Base-by-base conservation (phyloP, 345 rosid genomes). In the Populus tremula region DNA sequence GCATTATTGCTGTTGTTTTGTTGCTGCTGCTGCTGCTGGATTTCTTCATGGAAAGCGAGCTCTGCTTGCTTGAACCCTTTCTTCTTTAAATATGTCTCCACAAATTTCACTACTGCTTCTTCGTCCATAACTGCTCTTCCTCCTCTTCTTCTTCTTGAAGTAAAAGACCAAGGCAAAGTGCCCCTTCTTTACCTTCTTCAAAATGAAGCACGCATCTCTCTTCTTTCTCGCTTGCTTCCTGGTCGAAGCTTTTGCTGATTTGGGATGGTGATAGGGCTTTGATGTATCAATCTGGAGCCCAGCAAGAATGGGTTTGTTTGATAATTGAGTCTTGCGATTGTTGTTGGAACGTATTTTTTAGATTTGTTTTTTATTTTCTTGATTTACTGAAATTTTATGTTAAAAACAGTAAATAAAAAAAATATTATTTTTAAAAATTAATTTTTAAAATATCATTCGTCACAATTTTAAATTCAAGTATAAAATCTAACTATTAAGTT, bases 11-110 rank as follows among this genome's bases (percentile, higher is more conserved):
- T 80, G 66, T 86, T 83, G 80, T 73, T 90, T 7, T 83, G 61
- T 23, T 79, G 65, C 5, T 83, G 61, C 21, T 79, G 65, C 85
- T 83, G 81, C 71, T 89, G 88, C 12, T 89, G 94, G 81, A 89
- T 87, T 84, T 88, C 92, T 9, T 91, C 93, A 54, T 87, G 91
- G 82, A 86, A 88, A 49, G 87, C 87, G 45, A 76, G 85, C 80
- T 88, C 92, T 1, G 92, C 89, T 27, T 88, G 87, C 79, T 79
- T 86, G 83, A 96, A 96, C 0, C 99, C 99, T 72, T 85, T 96
- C 94, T 91, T 96, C 90, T 89, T 92, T 93, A 94, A 75, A 83
- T 91, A 96, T 39, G 90, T 85, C 69, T 86, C 83, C 10, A 94
- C 97, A 47, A 91, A 87, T 59, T 82, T 87, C 81, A 82, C 87